Percentiles rank a stretch among this genome's conserved stretches.
phyloP scores from a whole-genome alignment of 1,139 yeast genomes.

The Trichomonascaceae sp. region DNA sequence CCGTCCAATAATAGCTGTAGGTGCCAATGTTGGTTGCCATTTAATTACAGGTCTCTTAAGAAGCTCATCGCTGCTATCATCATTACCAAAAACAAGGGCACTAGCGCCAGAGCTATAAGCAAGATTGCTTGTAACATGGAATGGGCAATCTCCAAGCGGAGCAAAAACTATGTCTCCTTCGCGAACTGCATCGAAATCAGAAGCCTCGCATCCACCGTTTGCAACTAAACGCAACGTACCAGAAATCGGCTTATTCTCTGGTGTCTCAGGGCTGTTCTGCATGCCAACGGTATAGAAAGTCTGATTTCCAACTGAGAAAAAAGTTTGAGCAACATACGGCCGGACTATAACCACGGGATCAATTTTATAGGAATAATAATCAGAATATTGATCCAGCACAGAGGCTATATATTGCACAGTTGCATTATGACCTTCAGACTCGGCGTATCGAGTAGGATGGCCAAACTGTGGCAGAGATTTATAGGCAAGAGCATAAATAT shows the following conservation, averaged over 20 bases:
- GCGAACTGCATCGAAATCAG: conserved; percentile 44
- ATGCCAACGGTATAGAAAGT: conserved; percentile 41
- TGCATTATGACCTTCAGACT: conserved; percentile 78
- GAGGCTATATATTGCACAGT: conserved; percentile 62
- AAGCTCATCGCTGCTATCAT: conserved; percentile 41
- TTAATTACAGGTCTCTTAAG: conserved; percentile 68
- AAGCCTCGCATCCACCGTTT: conserved; percentile 59
- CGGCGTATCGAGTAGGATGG: conserved; percentile 90
- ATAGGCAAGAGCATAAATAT: conserved; percentile 57
- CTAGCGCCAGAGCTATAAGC: conserved; percentile 77
- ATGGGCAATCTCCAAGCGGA: conserved; percentile 76
- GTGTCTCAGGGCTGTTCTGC: conserved; percentile 73
- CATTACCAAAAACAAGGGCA: conserved; percentile 73
- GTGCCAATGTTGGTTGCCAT: conserved; percentile 33
- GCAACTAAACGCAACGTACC: conserved; percentile 57
- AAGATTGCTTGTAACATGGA: conserved; percentile 65
- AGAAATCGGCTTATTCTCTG: conserved; percentile 46
- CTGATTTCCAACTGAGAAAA: conserved; percentile 49
- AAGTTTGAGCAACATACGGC: conserved; percentile 54
- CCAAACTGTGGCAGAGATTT: conserved; percentile 54
- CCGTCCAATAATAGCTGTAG: conserved; percentile 58
- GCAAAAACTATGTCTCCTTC: conserved; percentile 61
- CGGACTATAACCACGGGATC: conserved; percentile 70
- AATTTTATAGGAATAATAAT: conserved; percentile 59
- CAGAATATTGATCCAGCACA: conserved; percentile 50